Conservation (phyloP, 352 stramenopile genomes). For the Phytophthora agathidicida region DNA sequence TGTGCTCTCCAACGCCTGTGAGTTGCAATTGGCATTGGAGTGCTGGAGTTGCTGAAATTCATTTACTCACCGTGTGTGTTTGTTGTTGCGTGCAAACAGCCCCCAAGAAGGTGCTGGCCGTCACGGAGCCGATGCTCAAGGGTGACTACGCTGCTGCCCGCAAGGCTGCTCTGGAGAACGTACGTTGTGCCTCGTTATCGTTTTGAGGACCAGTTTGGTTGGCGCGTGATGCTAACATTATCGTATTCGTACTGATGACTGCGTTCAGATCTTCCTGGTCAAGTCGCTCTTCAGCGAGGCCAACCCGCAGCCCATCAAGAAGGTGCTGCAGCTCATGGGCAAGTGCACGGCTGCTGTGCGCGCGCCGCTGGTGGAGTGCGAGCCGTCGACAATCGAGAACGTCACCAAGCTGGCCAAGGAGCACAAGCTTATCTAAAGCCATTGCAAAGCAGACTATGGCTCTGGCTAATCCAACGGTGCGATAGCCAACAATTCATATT, state of each 20-base stretch:
- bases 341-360: slow-evolving; percentile 83
- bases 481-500: slow-evolving; percentile 20
- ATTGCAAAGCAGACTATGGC: slow-evolving; percentile 9
- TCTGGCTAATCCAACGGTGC: slow-evolving; percentile 18
- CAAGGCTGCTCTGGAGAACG: slow-evolving; percentile 87
- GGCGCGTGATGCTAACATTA: slow-evolving; percentile 6
- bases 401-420: slow-evolving; percentile 70
- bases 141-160: slow-evolving; percentile 82
- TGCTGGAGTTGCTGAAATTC: not conserved
- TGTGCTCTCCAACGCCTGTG: slow-evolving; percentile 90
- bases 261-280: slow-evolving; percentile 83
- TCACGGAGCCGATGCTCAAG: slow-evolving; percentile 79
- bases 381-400: slow-evolving; percentile 65
- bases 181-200: slow-evolving; percentile 39
- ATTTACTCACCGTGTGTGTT: slow-evolving; percentile 1
- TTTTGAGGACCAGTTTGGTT: not conserved
- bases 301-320: slow-evolving; percentile 93
- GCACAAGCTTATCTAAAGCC: slow-evolving; percentile 74
- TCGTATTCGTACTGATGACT: slow-evolving; percentile 1
- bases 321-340: slow-evolving; percentile 87
- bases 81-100: slow-evolving; percentile 38
- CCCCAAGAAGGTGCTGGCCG: slow-evolving; percentile 83
- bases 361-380: slow-evolving; percentile 77
- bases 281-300: slow-evolving; percentile 92
- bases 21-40: slow-evolving; percentile 19